phyloP scores from a whole-genome alignment of 805 yeast species.

The Kazachstania bromeliacearum region DNA sequence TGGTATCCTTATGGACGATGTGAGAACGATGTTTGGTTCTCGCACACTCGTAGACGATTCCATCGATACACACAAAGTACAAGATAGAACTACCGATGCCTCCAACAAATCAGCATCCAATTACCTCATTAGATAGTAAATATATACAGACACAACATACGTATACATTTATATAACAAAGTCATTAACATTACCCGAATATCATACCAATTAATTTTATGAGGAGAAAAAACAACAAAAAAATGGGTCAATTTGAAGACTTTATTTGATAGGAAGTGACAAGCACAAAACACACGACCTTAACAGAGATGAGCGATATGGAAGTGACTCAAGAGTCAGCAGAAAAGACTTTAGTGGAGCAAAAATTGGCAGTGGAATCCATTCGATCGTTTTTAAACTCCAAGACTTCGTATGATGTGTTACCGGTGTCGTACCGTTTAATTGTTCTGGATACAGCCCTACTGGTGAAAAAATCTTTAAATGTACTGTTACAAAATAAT shows the following conservation, averaged over 20 bases:
- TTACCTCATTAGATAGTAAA: no score
- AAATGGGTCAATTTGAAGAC: no score
- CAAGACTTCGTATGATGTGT: constrained; percentile 90
- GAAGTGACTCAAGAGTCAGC: constrained; percentile 5
- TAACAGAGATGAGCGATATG: no score
- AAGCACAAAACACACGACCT: no score
- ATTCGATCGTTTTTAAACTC: constrained; percentile 77
- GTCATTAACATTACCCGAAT: background rate
- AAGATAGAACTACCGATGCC: constrained; percentile 1
- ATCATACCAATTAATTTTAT: background rate
- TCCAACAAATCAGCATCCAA: constrained; percentile 1
- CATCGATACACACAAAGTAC: no score
- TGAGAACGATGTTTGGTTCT: background rate
- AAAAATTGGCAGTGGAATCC: constrained; percentile 66
- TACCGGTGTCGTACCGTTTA: constrained; percentile 88
- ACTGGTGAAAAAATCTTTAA: constrained; percentile 80
- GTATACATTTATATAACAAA: no score
- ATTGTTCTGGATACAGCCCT: constrained; percentile 89
- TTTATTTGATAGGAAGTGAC: no score
- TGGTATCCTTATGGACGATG: constrained; percentile 15
- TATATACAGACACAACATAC: no score
- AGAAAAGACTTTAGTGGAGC: constrained; percentile 35
- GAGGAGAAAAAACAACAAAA: no score
- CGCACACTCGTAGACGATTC: no score
- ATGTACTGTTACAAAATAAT: constrained; percentile 82